These are phyloP conservation scores for Populus hybrid DNA, from an alignment of 441 rosid species.

Conservation along the genomic window DNA sequence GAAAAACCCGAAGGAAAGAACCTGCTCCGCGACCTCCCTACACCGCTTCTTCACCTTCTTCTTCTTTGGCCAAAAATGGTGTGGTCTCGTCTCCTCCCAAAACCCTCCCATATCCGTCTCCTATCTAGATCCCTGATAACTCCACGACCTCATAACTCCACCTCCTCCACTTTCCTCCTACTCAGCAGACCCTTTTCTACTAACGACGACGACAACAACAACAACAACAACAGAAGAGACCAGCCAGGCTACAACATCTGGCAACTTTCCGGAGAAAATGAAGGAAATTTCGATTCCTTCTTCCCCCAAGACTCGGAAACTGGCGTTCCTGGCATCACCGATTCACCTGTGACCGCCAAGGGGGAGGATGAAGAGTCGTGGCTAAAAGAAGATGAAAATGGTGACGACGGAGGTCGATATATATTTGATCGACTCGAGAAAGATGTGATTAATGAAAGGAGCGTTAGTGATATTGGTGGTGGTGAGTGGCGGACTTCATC, in stretches of 20 bases:
- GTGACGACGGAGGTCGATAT: conserved; percentile 13
- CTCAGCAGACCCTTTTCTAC: conserved; percentile 45
- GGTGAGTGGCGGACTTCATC: conserved; percentile 32
- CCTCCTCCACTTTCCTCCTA: conserved; percentile 27
- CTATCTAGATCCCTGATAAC: conserved; percentile 39
- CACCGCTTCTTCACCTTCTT: not conserved
- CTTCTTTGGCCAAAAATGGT: conserved; percentile 39
- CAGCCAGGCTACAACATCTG: conserved; percentile 30
- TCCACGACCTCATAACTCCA: conserved; percentile 25
- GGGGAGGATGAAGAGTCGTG: conserved; percentile 31
- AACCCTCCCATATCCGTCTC: conserved; percentile 55
- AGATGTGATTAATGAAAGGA: conserved; percentile 18
- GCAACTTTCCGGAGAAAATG: conserved; percentile 45
- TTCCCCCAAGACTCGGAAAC: conserved; percentile 33
- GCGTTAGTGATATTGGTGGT: conserved; percentile 15
- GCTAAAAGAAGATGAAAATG: conserved; percentile 28
- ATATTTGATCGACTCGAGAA: conserved; percentile 25
- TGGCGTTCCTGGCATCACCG: conserved; percentile 30
- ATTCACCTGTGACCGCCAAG: not conserved
- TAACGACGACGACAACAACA: conserved; percentile 27
- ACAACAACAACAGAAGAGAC: conserved; percentile 27
- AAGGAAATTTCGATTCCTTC: conserved; percentile 32
- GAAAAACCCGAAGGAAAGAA: not conserved
- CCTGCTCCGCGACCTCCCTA: not conserved
- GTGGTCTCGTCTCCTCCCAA: conserved; percentile 57